Conservation (phyloP, 2,329 filamentous ascomycete genomes). For the Massarina eburnea region DNA sequence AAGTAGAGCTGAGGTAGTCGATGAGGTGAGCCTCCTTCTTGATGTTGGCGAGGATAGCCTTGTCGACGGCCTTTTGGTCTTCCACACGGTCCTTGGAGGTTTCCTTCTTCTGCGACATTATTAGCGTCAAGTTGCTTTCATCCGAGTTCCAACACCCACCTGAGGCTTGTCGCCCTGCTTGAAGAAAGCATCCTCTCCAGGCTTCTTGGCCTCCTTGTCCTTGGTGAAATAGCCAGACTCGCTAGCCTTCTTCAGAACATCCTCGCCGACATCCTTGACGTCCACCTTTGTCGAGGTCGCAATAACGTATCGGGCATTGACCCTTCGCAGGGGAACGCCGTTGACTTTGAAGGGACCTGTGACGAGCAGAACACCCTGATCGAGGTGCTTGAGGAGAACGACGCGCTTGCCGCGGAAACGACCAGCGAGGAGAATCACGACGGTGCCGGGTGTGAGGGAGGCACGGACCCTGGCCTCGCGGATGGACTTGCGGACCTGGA, state of each 20-base stretch:
- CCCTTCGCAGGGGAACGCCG: constrained; percentile 92
- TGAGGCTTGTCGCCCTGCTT: constrained; percentile 97
- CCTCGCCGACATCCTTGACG: constrained; percentile 76
- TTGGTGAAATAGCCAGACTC: constrained; percentile 89
- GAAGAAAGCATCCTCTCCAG: constrained; percentile 98
- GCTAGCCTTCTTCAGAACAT: constrained; percentile 75
- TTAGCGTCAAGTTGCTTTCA: constrained; percentile 14
- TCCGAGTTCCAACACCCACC: constrained; percentile 60
- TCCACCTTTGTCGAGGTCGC: constrained; percentile 85
- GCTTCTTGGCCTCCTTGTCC: constrained; percentile 95
- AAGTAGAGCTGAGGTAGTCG: constrained; percentile 92
- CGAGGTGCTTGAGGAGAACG: constrained; percentile 95
- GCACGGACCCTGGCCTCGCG: constrained; percentile 84
- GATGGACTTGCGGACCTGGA: constrained; percentile 89
- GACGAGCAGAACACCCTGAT: constrained; percentile 97
- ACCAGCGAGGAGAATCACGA: constrained; percentile 98
- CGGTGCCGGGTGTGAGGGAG: constrained; percentile 88
- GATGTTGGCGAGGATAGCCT: constrained; percentile 90
- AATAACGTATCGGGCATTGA: constrained; percentile 93
- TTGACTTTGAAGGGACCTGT: constrained; percentile 99
- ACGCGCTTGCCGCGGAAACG: constrained; percentile 99
- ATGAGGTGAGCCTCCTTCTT: constrained; percentile 96
- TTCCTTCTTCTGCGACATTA: constrained; percentile 81
- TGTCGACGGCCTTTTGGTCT: constrained; percentile 99
- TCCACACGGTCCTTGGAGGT: constrained; percentile 86